Evolutionary conservation across 192 early-diverging fungal species (phyloP), one percentile per base, ranked within the genome.

Genomic region (Coemansia sp.): DNA sequence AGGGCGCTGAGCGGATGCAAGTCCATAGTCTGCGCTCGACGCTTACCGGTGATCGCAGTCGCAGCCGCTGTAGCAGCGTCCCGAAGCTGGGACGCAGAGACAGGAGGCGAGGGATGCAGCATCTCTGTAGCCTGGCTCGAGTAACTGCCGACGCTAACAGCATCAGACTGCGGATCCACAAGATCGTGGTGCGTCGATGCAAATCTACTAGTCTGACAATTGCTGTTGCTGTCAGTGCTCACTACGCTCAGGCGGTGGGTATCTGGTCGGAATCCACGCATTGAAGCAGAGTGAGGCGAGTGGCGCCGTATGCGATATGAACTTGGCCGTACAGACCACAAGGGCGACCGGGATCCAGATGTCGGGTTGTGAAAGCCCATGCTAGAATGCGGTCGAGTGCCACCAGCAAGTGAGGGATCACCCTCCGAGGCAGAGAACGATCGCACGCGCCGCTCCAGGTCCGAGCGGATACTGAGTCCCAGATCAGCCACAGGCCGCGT

Each of bases 351-450:
- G 29, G 72, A 51, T 3, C 79, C 67, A 15, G 78, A 34, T 10
- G 71, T 51, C 12, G 75, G 64, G 9, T 61, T 76, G 32, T 77
- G 69, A 46, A 83, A 77, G 5, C 80, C 80, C 69, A 74, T 83
- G 76, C 80, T 83, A 15, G 80, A 83, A 29, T 83, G 80, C 6
- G 80, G 80, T 32, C 80, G 65, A 9, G 46, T 59, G 6, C 65
- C 72, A 1, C 36, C 29, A 9, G 44, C 51, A 27, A 65, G 29
- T 11, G 45, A 27, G 13, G 62, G 39, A 27, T 83, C 66, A 12
- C 64, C 55, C 13, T 77, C 80, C 2, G 80, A 83, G n/a, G 71
- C 80, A 3, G 80, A 83, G 24, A 75, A 83, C 34, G 80, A 83
- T 4, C 80, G 75, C 41, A 83, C 80, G 1, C 80, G 76, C 17